These are phyloP conservation scores for Symmetrospora coprosmae DNA, from an alignment of 768 basidiomycete species.

Conservation along the genomic window DNA sequence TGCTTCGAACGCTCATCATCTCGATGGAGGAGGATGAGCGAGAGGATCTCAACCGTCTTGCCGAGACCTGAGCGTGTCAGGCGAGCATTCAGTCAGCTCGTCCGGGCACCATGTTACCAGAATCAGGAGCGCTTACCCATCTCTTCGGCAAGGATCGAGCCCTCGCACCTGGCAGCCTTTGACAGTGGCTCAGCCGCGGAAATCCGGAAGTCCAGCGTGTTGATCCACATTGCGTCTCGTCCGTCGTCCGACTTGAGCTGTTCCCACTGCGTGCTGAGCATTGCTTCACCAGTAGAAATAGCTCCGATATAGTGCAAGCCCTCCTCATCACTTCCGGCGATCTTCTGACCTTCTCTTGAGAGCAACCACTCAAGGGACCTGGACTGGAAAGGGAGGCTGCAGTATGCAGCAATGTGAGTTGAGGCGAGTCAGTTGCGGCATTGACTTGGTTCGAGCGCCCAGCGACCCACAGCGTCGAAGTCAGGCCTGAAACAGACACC, in stretches of 20 bases:
- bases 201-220: neutral
- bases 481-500: no score
- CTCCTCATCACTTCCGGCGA: neutral
- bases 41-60: slow-evolving; percentile 40
- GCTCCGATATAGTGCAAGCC: neutral
- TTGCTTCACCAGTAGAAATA: neutral
- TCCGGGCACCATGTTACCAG: neutral
- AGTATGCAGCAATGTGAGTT: no score
- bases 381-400: slow-evolving; percentile 38
- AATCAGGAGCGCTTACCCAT: slow-evolving; percentile 36
- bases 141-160: slow-evolving; percentile 39
- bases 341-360: slow-evolving; percentile 30
- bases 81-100: neutral
- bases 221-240: slow-evolving; percentile 4
- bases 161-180: slow-evolving; percentile 26
- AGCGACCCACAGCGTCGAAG: no score
- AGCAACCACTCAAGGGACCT: slow-evolving; percentile 37
- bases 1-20: slow-evolving; percentile 21
- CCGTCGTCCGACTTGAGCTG: slow-evolving; percentile 21
- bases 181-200: neutral
- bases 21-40: slow-evolving; percentile 34
- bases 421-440: no score
- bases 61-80: slow-evolving; percentile 39
- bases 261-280: slow-evolving; percentile 21
- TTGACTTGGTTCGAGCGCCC: no score